Evolutionary conservation across 1,284 basidiomycete genomes (phyloP).

Genomic region (Rhodotorula sp.): DNA sequence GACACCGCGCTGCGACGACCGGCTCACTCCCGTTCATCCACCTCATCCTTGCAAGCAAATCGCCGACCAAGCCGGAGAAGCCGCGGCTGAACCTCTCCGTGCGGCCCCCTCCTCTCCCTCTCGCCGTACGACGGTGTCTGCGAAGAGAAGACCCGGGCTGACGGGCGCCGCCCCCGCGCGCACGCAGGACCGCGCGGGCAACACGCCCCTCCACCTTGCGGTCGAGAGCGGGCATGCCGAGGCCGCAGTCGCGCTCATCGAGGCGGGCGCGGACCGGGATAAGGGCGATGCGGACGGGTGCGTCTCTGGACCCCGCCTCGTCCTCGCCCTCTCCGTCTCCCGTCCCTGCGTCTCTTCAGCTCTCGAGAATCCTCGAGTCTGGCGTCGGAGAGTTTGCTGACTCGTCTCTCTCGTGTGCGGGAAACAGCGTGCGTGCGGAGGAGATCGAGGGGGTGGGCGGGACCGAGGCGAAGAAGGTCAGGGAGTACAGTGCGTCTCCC

Average conservation of each 20-base stretch:
- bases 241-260: slow-evolving; percentile 81
- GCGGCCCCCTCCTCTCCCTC: background rate
- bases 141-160: no score
- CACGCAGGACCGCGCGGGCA: slow-evolving; percentile 60
- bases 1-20: slow-evolving; percentile 91
- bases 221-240: slow-evolving; percentile 92
- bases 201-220: slow-evolving; percentile 92
- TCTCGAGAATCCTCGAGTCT: no score
- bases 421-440: slow-evolving; percentile 59
- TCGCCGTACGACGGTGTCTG: no score
- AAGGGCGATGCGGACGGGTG: slow-evolving; percentile 63
- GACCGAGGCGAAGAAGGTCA: slow-evolving; percentile 75
- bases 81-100: slow-evolving; percentile 67
- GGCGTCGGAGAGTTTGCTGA: background rate
- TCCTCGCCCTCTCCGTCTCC: background rate
- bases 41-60: slow-evolving; percentile 63
- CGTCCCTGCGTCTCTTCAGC: background rate
- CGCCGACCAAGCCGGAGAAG: slow-evolving; percentile 71
- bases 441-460: slow-evolving; percentile 83
- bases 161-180: background rate
- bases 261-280: slow-evolving; percentile 86
- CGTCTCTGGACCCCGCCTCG: background rate
- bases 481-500: slow-evolving; percentile 57
- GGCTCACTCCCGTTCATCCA: slow-evolving; percentile 83
- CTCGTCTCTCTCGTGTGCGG: no score